A percentile compares a stretch with the other conserved stretches of the same genome.
Evolutionary conservation across 306 rosid genomes (phyloP).

Genomic region (Oemleria cerasiformis): DNA sequence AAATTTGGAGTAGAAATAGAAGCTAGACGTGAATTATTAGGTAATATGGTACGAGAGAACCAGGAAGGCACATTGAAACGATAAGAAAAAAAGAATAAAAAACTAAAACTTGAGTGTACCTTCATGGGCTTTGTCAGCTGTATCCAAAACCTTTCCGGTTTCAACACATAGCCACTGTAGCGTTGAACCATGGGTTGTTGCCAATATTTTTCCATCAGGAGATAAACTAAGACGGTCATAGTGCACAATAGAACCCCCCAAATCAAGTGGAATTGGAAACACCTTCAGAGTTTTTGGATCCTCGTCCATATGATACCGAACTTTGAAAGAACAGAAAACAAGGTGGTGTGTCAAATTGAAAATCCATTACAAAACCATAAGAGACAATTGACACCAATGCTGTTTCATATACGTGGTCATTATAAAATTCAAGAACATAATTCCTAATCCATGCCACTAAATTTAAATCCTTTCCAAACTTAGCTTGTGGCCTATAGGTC

Average conservation of each 20-base stretch:
- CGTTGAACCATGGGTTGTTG: slow-evolving; percentile 81
- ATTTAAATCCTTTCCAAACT: background rate
- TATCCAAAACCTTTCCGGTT: slow-evolving; percentile 83
- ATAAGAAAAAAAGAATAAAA: background rate
- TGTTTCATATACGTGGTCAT: background rate
- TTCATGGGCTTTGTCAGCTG: slow-evolving; percentile 94
- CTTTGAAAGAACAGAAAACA: slow-evolving; percentile 41
- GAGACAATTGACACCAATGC: background rate
- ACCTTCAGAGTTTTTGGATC: slow-evolving; percentile 93
- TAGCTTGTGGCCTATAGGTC: too few relatives aligned
- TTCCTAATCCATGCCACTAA: background rate
- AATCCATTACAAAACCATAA: background rate
- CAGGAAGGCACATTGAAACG: background rate
- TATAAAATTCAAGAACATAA: background rate
- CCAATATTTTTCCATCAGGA: slow-evolving; percentile 78
- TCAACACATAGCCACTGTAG: slow-evolving; percentile 87
- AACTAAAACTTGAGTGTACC: slow-evolving; percentile 41
- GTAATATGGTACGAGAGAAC: background rate
- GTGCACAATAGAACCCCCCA: slow-evolving; percentile 53
- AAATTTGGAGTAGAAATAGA: background rate
- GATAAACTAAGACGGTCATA: slow-evolving; percentile 84
- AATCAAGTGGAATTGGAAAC: slow-evolving; percentile 82
- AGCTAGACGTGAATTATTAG: background rate
- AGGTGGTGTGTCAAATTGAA: slow-evolving; percentile 4
- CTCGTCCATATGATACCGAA: slow-evolving; percentile 93